These are phyloP conservation scores for Botrytis squamosa DNA, from an alignment of 2,329 filamentous ascomycete genomes.

Conservation along the genomic window DNA sequence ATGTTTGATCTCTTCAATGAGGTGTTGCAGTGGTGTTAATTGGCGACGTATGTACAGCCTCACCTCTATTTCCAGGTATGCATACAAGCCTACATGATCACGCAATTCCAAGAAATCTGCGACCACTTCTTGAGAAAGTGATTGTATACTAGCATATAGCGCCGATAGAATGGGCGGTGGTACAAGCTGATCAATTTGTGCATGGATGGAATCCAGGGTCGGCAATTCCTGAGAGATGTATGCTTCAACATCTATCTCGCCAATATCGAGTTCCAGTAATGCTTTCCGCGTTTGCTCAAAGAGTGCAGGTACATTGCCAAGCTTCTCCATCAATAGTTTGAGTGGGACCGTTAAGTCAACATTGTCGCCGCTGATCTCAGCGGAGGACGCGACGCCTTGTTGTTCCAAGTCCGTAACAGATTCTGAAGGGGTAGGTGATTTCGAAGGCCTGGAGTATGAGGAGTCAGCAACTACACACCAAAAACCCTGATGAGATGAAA, in stretches of 20 bases:
- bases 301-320: not conserved
- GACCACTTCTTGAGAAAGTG: not conserved
- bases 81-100: not conserved
- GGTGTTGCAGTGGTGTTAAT: not conserved
- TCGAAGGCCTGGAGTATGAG: not conserved
- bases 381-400: not conserved
- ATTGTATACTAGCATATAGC: not conserved
- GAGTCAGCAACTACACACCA: not conserved
- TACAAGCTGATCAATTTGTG: not conserved
- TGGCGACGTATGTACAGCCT: not conserved
- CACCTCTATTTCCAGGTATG: not conserved
- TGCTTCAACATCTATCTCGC: not conserved
- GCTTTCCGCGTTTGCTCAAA: not conserved
- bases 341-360: not conserved
- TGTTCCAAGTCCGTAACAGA: not conserved
- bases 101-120: not conserved
- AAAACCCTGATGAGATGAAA: not conserved
- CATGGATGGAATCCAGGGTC: not conserved
- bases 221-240: not conserved
- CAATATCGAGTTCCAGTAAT: not conserved
- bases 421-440: not conserved
- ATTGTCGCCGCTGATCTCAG: too few species aligned
- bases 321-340: not conserved
- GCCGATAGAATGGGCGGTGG: not conserved
- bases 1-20: conserved; percentile 1